Base-by-base conservation (phyloP, 1,139 yeast species). In the Eremothecium gossypii region DNA sequence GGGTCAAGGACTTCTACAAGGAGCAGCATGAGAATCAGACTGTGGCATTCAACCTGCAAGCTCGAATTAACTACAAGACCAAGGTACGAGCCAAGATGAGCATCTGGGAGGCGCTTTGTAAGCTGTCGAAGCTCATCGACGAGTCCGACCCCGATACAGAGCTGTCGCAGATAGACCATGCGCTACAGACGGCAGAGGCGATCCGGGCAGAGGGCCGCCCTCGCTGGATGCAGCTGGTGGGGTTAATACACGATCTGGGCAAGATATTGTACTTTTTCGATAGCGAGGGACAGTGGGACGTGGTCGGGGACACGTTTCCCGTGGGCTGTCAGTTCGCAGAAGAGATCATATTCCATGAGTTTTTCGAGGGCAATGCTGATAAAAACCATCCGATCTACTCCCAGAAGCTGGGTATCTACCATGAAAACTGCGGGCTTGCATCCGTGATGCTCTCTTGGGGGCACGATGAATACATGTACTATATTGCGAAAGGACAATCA, bases 381-480 rank as follows among this genome's bases (percentile, higher is more conserved):
- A 67, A 68, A 42, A 61, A 67, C 33, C 80, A 79, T 52, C 86
- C 86, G 2, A 66, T 79, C 34, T 80, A 80, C 60, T 74, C 74
- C 44, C 71, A 83, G 13, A 78, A 79, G 54, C 76, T 73, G 56
- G 87, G 87, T 2, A 76, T 80, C 30, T 80, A 80, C 55, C 70
- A 75, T 33, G 73, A 73, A 42, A 70, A 75, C 44, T 79, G 86
- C 60, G 87, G 87, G 0, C 60, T 80, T 33, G 83, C 77, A 46
- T 76, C 77, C 39, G 84, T 80, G 12, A 78, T 80, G 83, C 63
- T 80, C 38, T 77, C 84, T 44, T 80, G 86, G 86, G 87, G 87
- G 7, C 87, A 80, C 53, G 87, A 80, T 55, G 87, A 80, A 56
- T 80, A 80, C 60, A 78, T 80, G 83, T 80, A 78, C 53, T 84